Evolutionary conservation across 768 basidiomycete genomes (phyloP), one percentile per base, ranked within the genome.

Genomic region (Termitomyces sp.): DNA sequence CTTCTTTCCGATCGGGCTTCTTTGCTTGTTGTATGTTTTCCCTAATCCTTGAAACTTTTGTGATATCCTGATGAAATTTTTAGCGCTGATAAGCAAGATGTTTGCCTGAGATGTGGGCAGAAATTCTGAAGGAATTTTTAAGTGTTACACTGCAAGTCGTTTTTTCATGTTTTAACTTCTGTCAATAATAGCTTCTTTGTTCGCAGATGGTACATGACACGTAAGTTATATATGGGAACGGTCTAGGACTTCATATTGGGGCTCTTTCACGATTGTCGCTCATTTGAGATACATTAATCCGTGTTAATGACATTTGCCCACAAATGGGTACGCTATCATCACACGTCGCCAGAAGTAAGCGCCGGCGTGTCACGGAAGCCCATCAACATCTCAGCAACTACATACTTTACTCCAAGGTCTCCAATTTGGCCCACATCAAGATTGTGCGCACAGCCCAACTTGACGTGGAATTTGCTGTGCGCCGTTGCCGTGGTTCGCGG

Each of bases 1-100:
- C 17, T 65, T 66, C 53, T 68, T 68, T 56, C 67, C 67, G 12
- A 62, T 66, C n/a, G 67, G 65, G 11, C 49, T 68, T 46, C 47
- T 66, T 4, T 65, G 65, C 44, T 46, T 67, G 34, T 60, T 65
- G 62, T 66, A 49, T 34, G 62, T 59, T 37, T 38, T 34, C 42
- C 12, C 11, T n/a, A 1, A 7, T 27, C 53, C 5, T 32, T 40
- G 17, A 34, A 47, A 11, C 16, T 5, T 44, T 12, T 29, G n/a
- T 25, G 19, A 27, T 38, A 23, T 38, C 12, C 25, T 44, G 29
- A 53, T 25, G 10, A 4, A 17, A 23, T 16, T 29, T 40, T 7
- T 35, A 58, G 59, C 31, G 32, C 35, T n/a, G 62, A 60, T 45
- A 35, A 41, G n/a, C 19, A 63, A 19, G 50, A 60, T 2, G 37